Evolutionary conservation across 2,329 filamentous ascomycete species (phyloP).

Genomic region (Botrytis fabae): DNA sequence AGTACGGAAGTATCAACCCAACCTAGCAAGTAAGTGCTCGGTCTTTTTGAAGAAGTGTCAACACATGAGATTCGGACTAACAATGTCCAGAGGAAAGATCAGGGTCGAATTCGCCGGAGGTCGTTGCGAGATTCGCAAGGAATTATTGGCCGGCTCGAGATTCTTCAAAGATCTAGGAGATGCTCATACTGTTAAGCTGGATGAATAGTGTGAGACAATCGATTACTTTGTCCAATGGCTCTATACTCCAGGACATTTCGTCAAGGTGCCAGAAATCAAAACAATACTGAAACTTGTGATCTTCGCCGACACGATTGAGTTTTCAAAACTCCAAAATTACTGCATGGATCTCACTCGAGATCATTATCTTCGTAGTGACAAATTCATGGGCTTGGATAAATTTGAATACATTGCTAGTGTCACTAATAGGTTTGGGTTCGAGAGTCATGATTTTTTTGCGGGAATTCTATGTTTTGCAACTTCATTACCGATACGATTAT

Average conservation of each 20-base stretch:
- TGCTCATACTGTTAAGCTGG: background rate
- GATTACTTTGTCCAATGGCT: background rate
- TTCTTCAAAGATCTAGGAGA: accelerated
- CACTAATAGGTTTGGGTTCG: no score
- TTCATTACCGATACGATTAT: no score
- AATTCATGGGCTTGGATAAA: background rate
- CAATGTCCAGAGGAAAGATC: background rate
- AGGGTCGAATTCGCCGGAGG: background rate
- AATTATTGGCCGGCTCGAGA: background rate
- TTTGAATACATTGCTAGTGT: background rate
- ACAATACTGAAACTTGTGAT: background rate
- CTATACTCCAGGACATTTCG: background rate
- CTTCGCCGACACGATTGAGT: accelerated
- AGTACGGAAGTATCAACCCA: no score
- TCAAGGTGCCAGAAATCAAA: background rate
- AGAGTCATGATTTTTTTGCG: no score
- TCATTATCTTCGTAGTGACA: background rate
- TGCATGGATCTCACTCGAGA: background rate
- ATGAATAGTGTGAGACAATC: background rate
- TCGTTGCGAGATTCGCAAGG: background rate
- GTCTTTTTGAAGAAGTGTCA: no score
- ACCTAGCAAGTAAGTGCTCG: background rate
- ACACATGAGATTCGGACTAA: background rate
- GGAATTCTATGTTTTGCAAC: no score
- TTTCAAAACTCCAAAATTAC: background rate